Evolutionary conservation across 108 stramenopile species (phyloP), one percentile per base, ranked within the genome.

Genomic region (Skeletonema grethae): DNA sequence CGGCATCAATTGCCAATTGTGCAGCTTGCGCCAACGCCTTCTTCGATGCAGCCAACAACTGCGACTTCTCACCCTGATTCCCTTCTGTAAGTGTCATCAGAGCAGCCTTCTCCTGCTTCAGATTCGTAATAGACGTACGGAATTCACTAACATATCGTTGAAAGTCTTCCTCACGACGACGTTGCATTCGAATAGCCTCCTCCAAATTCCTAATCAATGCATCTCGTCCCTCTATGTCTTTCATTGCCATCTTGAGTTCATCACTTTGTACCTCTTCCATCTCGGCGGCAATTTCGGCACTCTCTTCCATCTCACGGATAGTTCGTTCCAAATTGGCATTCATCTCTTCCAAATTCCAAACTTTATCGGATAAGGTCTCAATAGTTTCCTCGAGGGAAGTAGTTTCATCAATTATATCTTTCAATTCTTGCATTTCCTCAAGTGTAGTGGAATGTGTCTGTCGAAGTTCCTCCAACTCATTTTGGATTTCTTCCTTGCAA

Each of bases 251-350:
- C 66, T 92, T 95, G 32, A 89, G 65, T 67, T 95, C 94, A 43
- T 95, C 94, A 0, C 83, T 76, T 69, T 93, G 91, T 5, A 92
- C 91, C 86, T 95, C 94, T 80, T 95, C 94, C 90, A 95, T 91
- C 82, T 95, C 94, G 0, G 90, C 90, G 9, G 89, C 88, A 50
- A 95, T 79, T 46, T 95, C 94, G n/a, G 90, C 90, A 73, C 82
- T 88, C 64, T 95, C 94, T 70, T 95, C 94, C 83, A 93, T 50
- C 61, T 95, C 94, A 8, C 86, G 75, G 35, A 93, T 82, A 18
- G 82, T 82, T 34, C 84, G 58, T 41, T 85, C 73, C 46, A 87
- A 75, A 46, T 77, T 57, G 36, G 85, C 74, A 20, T 87, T 79
- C 30, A 82, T 82, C 34, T 95, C 91, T 68, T 95, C 94, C 55